phyloP scores from a whole-genome alignment of 169 alveolate species.

The Babesia bigemina region DNA sequence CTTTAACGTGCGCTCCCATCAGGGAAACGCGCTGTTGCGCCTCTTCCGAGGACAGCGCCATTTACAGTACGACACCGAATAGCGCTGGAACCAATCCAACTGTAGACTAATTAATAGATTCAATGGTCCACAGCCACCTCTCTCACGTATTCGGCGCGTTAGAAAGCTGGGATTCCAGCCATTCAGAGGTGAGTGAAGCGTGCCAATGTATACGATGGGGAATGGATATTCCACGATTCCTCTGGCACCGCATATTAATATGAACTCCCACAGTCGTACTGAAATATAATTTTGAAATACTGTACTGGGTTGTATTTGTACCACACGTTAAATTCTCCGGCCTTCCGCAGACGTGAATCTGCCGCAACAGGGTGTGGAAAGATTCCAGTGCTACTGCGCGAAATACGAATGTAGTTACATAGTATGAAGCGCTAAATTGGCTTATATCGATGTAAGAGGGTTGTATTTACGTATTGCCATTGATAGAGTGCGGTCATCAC shows the following conservation, averaged over 20 bases:
- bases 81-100: background rate
- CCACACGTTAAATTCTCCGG: too few species aligned
- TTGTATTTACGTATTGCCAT: too few species aligned
- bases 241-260: background rate
- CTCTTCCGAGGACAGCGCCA: slow-evolving; percentile 69
- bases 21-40: slow-evolving; percentile 67
- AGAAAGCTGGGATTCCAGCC: background rate
- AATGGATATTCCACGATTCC: slow-evolving; percentile 9
- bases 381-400: too few species aligned
- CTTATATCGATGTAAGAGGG: too few species aligned
- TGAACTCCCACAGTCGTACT: too few species aligned
- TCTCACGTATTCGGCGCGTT: background rate
- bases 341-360: too few species aligned
- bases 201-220: background rate
- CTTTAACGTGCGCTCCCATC: slow-evolving; percentile 66
- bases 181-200: background rate
- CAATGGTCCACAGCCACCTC: background rate
- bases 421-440: too few species aligned
- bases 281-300: too few species aligned
- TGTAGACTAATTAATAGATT: background rate
- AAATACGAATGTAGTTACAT: too few species aligned
- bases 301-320: too few species aligned
- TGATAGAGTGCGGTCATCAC: too few species aligned
- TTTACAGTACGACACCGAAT: background rate
- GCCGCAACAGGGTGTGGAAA: too few species aligned